Evolutionary conservation across 768 basidiomycete genomes (phyloP).

Genomic region (Boletus reticuloceps): DNA sequence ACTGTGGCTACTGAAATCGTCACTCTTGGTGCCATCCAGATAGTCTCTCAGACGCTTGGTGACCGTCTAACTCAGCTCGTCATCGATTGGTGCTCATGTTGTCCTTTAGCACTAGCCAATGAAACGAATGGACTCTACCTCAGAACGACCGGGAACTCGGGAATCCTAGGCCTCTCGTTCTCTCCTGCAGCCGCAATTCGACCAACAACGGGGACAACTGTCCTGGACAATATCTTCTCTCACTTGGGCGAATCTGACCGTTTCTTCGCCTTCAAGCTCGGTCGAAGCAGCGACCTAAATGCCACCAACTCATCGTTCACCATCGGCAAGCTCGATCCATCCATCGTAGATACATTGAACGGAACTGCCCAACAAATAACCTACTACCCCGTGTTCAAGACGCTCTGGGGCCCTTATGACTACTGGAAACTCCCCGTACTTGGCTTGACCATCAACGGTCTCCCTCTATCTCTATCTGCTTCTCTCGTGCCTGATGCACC

Average conservation of each 20-base stretch:
- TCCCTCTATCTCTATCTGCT: slow-evolving; percentile 38
- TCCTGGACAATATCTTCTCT: slow-evolving; percentile 48
- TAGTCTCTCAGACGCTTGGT: slow-evolving; percentile 51
- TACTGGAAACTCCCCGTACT: slow-evolving; percentile 59
- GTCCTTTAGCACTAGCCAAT: slow-evolving; percentile 42
- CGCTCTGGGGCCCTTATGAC: slow-evolving; percentile 38
- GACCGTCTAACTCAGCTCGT: neutral
- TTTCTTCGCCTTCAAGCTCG: slow-evolving; percentile 53
- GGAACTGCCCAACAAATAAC: slow-evolving; percentile 32
- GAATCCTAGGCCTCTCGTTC: slow-evolving; percentile 56
- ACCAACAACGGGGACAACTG: slow-evolving; percentile 39
- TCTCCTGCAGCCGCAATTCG: slow-evolving; percentile 46
- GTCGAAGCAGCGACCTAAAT: slow-evolving; percentile 29
- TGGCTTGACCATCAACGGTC: slow-evolving; percentile 43
- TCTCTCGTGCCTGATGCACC: slow-evolving; percentile 44
- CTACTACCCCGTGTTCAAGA: slow-evolving; percentile 40
- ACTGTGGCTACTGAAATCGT: slow-evolving; percentile 49
- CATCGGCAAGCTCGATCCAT: slow-evolving; percentile 47
- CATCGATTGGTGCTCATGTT: neutral
- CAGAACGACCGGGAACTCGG: slow-evolving; percentile 47
- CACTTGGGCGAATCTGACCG: slow-evolving; percentile 37
- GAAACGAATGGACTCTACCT: slow-evolving; percentile 43
- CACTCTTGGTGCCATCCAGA: slow-evolving; percentile 41
- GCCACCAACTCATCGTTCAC: slow-evolving; percentile 44
- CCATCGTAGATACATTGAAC: slow-evolving; percentile 20